Evolutionary conservation across 2,329 filamentous ascomycete genomes (phyloP).

Genomic region (Calonectria pseudoreteaudii): DNA sequence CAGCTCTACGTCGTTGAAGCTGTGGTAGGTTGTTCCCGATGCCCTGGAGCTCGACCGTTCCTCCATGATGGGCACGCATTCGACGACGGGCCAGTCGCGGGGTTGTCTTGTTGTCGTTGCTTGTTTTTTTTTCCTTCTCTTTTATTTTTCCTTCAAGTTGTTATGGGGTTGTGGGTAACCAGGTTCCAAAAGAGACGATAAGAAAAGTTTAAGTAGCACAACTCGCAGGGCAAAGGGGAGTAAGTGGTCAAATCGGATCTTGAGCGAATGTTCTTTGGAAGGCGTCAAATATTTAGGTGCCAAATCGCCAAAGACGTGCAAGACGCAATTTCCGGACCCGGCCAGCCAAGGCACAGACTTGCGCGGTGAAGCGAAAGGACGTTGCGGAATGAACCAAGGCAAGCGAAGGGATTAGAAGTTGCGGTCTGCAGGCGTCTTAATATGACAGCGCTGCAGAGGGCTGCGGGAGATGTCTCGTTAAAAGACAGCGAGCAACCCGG

Average conservation of each 20-base stretch:
- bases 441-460: constrained; percentile 14
- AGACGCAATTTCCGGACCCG: constrained; percentile 38
- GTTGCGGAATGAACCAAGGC: constrained; percentile 34
- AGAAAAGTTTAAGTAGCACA: background rate
- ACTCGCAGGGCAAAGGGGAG: constrained; percentile 11
- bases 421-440: constrained; percentile 42
- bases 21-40: constrained; percentile 66
- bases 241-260: constrained; percentile 18
- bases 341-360: constrained; percentile 34
- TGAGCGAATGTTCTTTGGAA: constrained; percentile 21
- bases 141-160: background rate
- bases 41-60: constrained; percentile 55
- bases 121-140: background rate
- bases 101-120: too few relatives aligned
- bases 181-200: background rate
- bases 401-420: constrained; percentile 35
- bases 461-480: constrained; percentile 11
- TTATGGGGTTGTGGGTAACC: background rate
- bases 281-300: constrained; percentile 24
- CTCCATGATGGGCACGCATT: constrained; percentile 43
- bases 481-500: constrained; percentile 14
- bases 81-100: constrained; percentile 18
- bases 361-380: constrained; percentile 38
- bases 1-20: constrained; percentile 63
- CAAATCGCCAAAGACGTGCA: constrained; percentile 29